These are phyloP conservation scores for Clausena lansium DNA, from an alignment of 345 rosid genomes.

Conservation along the genomic window DNA sequence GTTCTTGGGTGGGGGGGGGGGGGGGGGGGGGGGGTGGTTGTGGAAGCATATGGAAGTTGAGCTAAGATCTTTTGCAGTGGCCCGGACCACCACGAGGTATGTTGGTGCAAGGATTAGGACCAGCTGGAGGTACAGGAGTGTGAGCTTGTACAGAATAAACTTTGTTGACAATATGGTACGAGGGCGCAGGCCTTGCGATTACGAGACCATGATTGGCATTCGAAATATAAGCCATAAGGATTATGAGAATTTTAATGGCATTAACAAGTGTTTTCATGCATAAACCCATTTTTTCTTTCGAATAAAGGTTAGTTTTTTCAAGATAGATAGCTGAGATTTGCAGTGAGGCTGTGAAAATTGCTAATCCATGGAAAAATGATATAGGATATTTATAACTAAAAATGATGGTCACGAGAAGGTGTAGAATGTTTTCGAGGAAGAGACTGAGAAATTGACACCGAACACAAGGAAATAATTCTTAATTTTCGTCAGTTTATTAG, in stretches of 20 bases:
- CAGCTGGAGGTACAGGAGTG: conserved; percentile 5
- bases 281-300: neutral
- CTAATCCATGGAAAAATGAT: too few relatives aligned
- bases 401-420: neutral
- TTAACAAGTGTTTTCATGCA: neutral
- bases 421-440: neutral
- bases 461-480: too few relatives aligned
- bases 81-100: neutral
- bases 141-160: too few relatives aligned
- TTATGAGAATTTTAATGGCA: neutral
- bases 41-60: neutral
- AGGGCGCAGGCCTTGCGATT: neutral
- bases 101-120: conserved; percentile 7
- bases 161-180: too few relatives aligned
- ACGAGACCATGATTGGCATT: neutral
- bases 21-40: too few relatives aligned
- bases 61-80: neutral
- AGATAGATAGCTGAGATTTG: too few relatives aligned
- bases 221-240: neutral
- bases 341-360: too few relatives aligned
- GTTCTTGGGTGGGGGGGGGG: too few relatives aligned
- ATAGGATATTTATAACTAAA: too few relatives aligned
- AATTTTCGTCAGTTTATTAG: too few relatives aligned
- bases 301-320: too few relatives aligned
- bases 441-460: neutral